phyloP scores from a whole-genome alignment of 495 filamentous ascomycete genomes.

The Podospora appendiculata region DNA sequence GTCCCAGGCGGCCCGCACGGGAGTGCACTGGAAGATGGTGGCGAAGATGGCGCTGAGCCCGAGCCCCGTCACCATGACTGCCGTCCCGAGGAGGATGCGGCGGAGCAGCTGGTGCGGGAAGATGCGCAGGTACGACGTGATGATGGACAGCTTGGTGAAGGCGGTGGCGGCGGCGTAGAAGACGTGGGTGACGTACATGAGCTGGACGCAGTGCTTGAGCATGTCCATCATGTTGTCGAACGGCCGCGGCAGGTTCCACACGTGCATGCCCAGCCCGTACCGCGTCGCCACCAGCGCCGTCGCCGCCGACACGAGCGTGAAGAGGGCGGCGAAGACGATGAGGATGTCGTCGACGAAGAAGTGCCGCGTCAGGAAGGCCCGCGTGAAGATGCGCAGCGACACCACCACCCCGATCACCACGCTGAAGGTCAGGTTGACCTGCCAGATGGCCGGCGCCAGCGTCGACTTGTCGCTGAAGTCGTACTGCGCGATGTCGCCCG shows the following conservation, averaged over 20 bases:
- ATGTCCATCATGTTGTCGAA: constrained; percentile 5
- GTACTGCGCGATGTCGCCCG: constrained; percentile 3
- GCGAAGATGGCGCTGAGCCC: constrained; percentile 33
- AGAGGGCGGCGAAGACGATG: constrained; percentile 19
- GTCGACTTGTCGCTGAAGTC: constrained; percentile 14
- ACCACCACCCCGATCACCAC: constrained; percentile 11
- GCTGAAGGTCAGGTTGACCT: constrained; percentile 14
- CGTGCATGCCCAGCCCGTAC: constrained; percentile 20
- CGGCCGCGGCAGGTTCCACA: constrained; percentile 18
- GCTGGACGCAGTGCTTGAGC: constrained; percentile 13
- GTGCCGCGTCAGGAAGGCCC: constrained; percentile 9
- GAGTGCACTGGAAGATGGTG: constrained; percentile 41
- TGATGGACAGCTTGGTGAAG: constrained; percentile 23
- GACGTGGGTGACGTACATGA: constrained; percentile 18
- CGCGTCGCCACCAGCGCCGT: constrained; percentile 10
- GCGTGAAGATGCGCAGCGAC: constrained; percentile 7
- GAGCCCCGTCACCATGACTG: constrained; percentile 26
- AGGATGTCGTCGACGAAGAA: constrained; percentile 16
- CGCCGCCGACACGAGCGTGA: constrained; percentile 13
- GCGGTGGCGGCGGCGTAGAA: constrained; percentile 20
- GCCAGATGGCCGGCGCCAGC: constrained; percentile 6
- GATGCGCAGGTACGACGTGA: constrained; percentile 23
- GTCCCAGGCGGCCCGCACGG: constrained; percentile 37
- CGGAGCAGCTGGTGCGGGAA: constrained; percentile 14
- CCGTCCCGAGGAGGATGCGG: constrained; percentile 9